Percentiles rank a stretch among this genome's conserved stretches.
phyloP scores from a whole-genome alignment of 768 basidiomycete species.

The Tephrocybe rancida region DNA sequence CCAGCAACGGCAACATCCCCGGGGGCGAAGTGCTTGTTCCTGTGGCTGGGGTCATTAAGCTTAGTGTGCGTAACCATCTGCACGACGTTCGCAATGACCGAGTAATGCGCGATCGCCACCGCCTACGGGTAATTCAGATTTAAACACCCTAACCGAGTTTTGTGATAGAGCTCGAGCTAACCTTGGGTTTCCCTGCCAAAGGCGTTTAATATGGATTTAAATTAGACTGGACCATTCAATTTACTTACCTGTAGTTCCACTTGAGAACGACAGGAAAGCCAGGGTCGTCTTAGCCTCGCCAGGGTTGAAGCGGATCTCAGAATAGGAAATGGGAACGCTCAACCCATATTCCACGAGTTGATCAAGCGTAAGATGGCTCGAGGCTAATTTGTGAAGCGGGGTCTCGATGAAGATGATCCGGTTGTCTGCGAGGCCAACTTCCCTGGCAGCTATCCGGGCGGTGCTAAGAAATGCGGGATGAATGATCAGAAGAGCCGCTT shows the following conservation, averaged over 20 bases:
- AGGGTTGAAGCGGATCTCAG: conserved; percentile 45
- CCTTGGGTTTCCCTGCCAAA: conserved; percentile 38
- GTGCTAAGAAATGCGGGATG: conserved; percentile 46
- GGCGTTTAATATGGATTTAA: background rate
- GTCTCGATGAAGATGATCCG: conserved; percentile 41
- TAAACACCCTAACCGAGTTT: background rate
- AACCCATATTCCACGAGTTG: conserved; percentile 48
- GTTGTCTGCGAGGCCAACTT: conserved; percentile 41
- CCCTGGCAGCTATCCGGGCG: conserved; percentile 46
- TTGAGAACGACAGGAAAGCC: conserved; percentile 74
- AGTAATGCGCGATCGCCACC: conserved; percentile 66
- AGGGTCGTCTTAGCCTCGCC: conserved; percentile 65
- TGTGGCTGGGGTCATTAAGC: conserved; percentile 41
- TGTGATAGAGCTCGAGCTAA: conserved; percentile 6
- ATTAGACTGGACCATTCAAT: background rate
- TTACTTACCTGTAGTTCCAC: conserved; percentile 69
- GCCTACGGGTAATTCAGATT: conserved; percentile 40
- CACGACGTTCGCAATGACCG: conserved; percentile 64
- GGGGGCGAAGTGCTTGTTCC: conserved; percentile 41
- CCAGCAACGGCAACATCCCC: conserved; percentile 63
- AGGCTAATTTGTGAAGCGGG: conserved; percentile 11
- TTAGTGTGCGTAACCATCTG: conserved; percentile 57
- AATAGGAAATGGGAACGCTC: conserved; percentile 37
- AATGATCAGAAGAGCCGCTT: conserved; percentile 48
- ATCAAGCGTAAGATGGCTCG: conserved; percentile 37